These are phyloP conservation scores for Teratosphaeria epicoccoides DNA, from an alignment of 2,329 filamentous ascomycete species.

Conservation along the genomic window DNA sequence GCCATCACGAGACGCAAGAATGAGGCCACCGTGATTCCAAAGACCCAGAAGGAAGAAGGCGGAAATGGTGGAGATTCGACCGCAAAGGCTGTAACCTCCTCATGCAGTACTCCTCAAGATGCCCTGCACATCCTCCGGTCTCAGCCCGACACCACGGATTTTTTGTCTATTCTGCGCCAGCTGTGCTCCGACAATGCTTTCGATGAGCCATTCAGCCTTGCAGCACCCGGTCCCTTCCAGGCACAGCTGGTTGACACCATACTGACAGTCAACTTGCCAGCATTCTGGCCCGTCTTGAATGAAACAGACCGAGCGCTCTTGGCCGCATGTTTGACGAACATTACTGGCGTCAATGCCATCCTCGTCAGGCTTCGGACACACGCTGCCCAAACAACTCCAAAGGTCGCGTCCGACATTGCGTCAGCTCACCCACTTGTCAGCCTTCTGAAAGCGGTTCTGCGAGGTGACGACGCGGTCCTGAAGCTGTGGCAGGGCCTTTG, in stretches of 20 bases:
- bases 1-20: neutral
- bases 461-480: conserved; percentile 32
- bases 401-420: neutral
- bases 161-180: conserved; percentile 17
- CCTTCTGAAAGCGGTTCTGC: conserved; percentile 34
- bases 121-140: conserved; percentile 30
- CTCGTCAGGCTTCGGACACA: conserved; percentile 51
- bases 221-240: conserved; percentile 53
- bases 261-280: conserved; percentile 62
- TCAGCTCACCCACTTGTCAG: conserved; percentile 30
- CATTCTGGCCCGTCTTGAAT: conserved; percentile 65
- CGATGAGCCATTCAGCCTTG: conserved; percentile 43
- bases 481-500: conserved; percentile 29
- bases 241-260: conserved; percentile 67
- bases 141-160: conserved; percentile 27
- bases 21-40: neutral
- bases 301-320: conserved; percentile 40
- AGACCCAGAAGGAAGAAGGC: neutral
- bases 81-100: neutral
- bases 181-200: conserved; percentile 4
- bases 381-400: neutral
- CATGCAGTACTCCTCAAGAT: conserved; percentile 10
- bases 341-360: conserved; percentile 69
- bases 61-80: neutral
- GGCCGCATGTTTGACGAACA: conserved; percentile 55